Percentiles rank a stretch among this genome's conserved stretches.
These are phyloP conservation scores for Aspergillus indologenus DNA, from an alignment of 495 filamentous ascomycete genomes.

Conservation along the genomic window DNA sequence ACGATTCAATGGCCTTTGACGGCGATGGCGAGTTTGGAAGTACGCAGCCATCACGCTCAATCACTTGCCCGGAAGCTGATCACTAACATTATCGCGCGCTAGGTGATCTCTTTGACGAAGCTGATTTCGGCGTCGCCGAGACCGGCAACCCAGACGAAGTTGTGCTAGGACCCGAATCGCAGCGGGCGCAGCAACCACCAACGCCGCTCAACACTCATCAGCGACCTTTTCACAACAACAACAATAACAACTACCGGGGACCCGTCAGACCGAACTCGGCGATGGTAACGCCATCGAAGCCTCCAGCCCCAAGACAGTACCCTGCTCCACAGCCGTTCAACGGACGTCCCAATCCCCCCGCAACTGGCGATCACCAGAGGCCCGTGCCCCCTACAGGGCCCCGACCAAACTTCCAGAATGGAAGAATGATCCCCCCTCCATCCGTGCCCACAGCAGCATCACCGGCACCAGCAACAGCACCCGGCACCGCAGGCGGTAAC, in stretches of 20 bases:
- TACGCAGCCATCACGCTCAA: conserved; percentile 26
- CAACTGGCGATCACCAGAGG: conserved; percentile 16
- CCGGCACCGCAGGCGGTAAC: conserved; percentile 5
- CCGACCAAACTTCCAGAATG: conserved; percentile 24
- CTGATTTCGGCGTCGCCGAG: conserved; percentile 60
- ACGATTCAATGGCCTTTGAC: conserved; percentile 25
- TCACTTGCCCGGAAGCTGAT: conserved; percentile 7
- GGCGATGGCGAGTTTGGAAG: conserved; percentile 65
- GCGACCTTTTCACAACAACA: conserved; percentile 17
- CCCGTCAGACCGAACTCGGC: conserved; percentile 23
- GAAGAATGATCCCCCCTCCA: conserved; percentile 21
- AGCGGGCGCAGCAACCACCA: conserved; percentile 28
- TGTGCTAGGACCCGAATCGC: conserved; percentile 32
- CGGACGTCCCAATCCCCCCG: conserved; percentile 21
- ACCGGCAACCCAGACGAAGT: conserved; percentile 66
- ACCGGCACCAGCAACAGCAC: conserved; percentile 1
- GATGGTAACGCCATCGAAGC: conserved; percentile 43
- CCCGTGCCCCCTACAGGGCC: conserved; percentile 18
- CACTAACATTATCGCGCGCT: conserved; percentile 23
- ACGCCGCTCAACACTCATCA: conserved; percentile 27
- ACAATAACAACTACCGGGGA: conserved; percentile 12
- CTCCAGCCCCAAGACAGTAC: conserved; percentile 26
- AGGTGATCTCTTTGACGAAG: conserved; percentile 69
- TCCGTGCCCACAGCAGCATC: conserved; percentile 17
- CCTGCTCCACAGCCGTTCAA: conserved; percentile 22